Percentiles rank a stretch among this genome's conserved stretches.
These are phyloP conservation scores for Ogataea pini DNA, from an alignment of 805 yeast species.

Conservation along the genomic window DNA sequence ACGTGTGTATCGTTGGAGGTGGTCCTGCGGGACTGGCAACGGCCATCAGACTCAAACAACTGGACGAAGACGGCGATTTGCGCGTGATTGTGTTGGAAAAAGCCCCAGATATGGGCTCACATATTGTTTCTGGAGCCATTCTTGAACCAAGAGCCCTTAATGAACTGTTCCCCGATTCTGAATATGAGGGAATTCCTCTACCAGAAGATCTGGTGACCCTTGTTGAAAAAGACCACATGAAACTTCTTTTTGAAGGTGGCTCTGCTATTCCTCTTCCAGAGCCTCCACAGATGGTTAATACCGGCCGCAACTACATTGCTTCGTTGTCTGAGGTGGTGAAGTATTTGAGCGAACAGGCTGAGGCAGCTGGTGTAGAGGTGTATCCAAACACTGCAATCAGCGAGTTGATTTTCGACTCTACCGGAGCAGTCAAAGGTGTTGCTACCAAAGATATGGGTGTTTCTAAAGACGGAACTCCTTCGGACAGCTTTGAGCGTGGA, in stretches of 20 bases:
- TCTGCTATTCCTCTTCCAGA: constrained; percentile 75
- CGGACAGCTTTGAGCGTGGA: constrained; percentile 87
- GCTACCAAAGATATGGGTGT: constrained; percentile 95
- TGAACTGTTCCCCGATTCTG: constrained; percentile 71
- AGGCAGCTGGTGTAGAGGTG: constrained; percentile 88
- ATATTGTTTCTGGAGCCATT: constrained; percentile 91
- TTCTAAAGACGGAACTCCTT: constrained; percentile 71
- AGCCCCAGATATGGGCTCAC: constrained; percentile 91
- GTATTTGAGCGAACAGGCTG: constrained; percentile 85
- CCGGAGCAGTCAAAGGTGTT: constrained; percentile 75
- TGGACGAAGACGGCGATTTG: constrained; percentile 64
- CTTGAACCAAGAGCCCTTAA: constrained; percentile 85
- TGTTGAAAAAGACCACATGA: constrained; percentile 76
- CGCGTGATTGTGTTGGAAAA: constrained; percentile 91
- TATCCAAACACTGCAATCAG: constrained; percentile 89
- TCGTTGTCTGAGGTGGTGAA: constrained; percentile 80
- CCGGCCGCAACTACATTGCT: constrained; percentile 80
- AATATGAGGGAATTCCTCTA: constrained; percentile 56
- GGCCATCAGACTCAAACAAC: constrained; percentile 84
- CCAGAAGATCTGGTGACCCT: constrained; percentile 76
- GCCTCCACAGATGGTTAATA: constrained; percentile 87
- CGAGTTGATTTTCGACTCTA: constrained; percentile 65
- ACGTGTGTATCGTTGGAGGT: constrained; percentile 95
- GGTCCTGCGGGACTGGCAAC: constrained; percentile 98
- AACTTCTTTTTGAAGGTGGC: constrained; percentile 58